Percentiles rank a stretch among this genome's conserved stretches.
Evolutionary conservation across 2,329 filamentous ascomycete species (phyloP).

Genomic region (Neodidymelliopsis sp.): DNA sequence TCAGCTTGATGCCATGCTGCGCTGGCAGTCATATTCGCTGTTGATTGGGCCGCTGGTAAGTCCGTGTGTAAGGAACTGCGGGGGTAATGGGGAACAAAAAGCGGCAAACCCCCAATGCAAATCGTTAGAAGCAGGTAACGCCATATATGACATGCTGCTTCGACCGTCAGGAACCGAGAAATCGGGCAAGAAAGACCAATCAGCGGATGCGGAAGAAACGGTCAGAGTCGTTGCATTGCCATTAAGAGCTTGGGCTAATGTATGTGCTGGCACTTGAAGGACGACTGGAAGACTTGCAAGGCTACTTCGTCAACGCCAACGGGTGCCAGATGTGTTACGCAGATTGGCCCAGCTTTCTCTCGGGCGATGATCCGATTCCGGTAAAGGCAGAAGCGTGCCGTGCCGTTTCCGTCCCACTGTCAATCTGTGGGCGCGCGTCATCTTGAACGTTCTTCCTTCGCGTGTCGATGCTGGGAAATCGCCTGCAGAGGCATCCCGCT

Average conservation of each 20-base stretch:
- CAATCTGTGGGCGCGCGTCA: conserved; percentile 29
- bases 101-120: conserved; percentile 35
- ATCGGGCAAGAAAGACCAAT: conserved; percentile 38
- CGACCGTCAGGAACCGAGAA: conserved; percentile 27
- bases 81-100: conserved; percentile 30
- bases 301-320: conserved; percentile 37
- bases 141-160: conserved; percentile 42
- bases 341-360: conserved; percentile 32
- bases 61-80: conserved; percentile 34
- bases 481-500: conserved; percentile 25
- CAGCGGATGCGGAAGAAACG: conserved; percentile 22
- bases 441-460: conserved; percentile 30
- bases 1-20: conserved; percentile 39
- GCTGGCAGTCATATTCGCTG: conserved; percentile 36
- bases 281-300: conserved; percentile 33
- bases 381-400: conserved; percentile 38
- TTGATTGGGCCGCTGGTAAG: conserved; percentile 40
- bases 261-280: conserved; percentile 44
- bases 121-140: conserved; percentile 34
- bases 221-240: conserved; percentile 29
- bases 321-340: conserved; percentile 40
- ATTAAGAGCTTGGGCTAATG: conserved; percentile 33
- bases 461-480: conserved; percentile 25
- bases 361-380: conserved; percentile 32
- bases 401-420: conserved; percentile 42